Base-by-base conservation (phyloP, 2,329 filamentous ascomycete species). In the Biscogniauxia mediterranea region DNA sequence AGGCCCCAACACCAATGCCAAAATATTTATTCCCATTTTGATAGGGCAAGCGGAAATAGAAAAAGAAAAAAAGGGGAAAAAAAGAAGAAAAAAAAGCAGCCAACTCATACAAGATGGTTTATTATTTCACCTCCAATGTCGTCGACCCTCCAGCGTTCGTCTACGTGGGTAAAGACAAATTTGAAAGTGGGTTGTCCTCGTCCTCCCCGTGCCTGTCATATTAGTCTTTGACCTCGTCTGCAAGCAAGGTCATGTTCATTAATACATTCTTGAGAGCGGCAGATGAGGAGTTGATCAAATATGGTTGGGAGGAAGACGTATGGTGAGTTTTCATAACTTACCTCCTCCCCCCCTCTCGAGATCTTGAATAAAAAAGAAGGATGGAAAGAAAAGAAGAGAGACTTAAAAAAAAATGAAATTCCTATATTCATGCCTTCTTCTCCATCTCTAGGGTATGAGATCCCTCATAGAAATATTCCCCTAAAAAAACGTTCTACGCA, bases 141-240 rank as follows among this genome's bases (percentile, higher is more conserved):
- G 92, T 96, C 49, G 83, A 88, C 13, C 94, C 95, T 1, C 75
- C 92, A 32, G 94, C 92, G 51, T 93, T 89, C 74, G 88, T 99
- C 73, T 99, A 99, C 75, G 92, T 97, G 62, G 95, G 95, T 77
- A 99, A 98, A 78, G 95, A 99, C 82, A 99, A 99, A 80, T 93
- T 95, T 70, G 95, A 99, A 82, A 99, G 95, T 97, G 83, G 73
- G 89, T 70, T 52, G 28, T 32, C 28, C 28, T 53, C 63, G 65
- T 58, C 60, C 60, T 32, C 55, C n/a, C 25, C 38, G 21, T 46
- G 38, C 38, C 38, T 1, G 38, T 46, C 38, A 17, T 46, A 46
- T 46, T n/a, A 46, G 15, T 46, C 38, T 55, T 57, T 52, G 1
- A 49, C 54, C 53, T 54, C n/a, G 42, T 59, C 42, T 59, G 38